Evolutionary conservation across 2,329 filamentous ascomycete species (phyloP), one percentile per base, ranked within the genome.

Genomic region (Colletotrichum theobromicola): DNA sequence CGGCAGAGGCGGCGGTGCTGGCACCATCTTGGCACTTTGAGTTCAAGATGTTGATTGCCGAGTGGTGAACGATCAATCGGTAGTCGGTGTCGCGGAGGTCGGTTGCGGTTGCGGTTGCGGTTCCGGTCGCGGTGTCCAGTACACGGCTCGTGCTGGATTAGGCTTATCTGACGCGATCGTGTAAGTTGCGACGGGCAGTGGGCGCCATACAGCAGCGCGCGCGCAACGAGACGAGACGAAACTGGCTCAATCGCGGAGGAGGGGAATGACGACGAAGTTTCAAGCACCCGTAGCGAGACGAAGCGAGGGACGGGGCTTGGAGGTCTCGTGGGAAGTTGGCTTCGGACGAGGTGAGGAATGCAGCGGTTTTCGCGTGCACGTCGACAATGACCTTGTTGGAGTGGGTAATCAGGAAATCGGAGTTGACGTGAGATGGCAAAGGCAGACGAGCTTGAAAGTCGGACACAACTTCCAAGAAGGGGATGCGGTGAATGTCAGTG

Each of bases 1-100:
- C 15, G 95, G 95, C 77, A 97, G 86, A 80, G 89, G 86, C 77
- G 87, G 89, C 75, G 90, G 88, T 83, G 88, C 85, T 67, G 88
- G 86, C 76, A 87, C 86, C 90, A 92, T 92, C 64, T 75, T 84
- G 80, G 72, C 74, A 50, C 26, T 57, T 26, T 24, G 46, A 46
- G n/a, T 26, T 26, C 7, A 35, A 34, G 16, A 30, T 53, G 57
- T 18, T 57, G 35, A 32, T n/a, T 15, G 24, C 32, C n/a, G 8
- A 62, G 13, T 42, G 13, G 30, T 30, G 35, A 42, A 13, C 16
- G 10, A 60, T 30, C 50, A 67, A 57, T 46, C 60, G 71, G 30
- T 46, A 35, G 55, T 58, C 57, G 37, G 32, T 57, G 21, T 34
- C 46, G 50, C 30, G 70, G 76, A 62, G 66, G 60, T 66, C 64